phyloP scores from a whole-genome alignment of 2,329 filamentous ascomycete species.

The Stachybotrys chartarum region DNA sequence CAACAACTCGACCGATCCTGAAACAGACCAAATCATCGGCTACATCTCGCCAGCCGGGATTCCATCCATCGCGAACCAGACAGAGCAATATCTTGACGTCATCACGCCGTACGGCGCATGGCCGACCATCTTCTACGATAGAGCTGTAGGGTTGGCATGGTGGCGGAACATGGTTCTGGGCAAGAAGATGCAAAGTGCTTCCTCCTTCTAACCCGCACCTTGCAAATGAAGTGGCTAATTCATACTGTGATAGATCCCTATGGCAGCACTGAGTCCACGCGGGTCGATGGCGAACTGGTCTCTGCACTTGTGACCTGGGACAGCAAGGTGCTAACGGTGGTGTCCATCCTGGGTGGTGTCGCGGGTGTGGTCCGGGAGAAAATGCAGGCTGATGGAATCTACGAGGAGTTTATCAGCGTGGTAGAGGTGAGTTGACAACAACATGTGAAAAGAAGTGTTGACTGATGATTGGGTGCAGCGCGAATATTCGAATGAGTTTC shows the following conservation, averaged over 20 bases:
- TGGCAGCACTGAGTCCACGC: conserved; percentile 32
- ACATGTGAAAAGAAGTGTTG: accelerated
- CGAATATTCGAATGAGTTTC: conserved; percentile 21
- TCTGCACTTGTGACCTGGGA: conserved; percentile 35
- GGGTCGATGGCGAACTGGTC: conserved; percentile 28
- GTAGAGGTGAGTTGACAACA: conserved; percentile 11
- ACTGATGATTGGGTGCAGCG: conserved; percentile 8
- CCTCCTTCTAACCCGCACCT: not conserved
- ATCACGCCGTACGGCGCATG: conserved; percentile 32
- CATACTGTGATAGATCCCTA: conserved; percentile 20
- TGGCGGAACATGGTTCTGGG: conserved; percentile 32
- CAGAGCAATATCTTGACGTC: conserved; percentile 31
- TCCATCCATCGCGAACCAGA: conserved; percentile 30
- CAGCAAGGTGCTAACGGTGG: conserved; percentile 33
- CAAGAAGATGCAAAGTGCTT: conserved; percentile 36
- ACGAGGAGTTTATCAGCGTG: conserved; percentile 25
- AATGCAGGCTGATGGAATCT: conserved; percentile 29
- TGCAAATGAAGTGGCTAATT: not conserved
- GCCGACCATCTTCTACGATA: conserved; percentile 28
- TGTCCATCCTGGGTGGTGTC: conserved; percentile 29
- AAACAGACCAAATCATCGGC: conserved; percentile 25
- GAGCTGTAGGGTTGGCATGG: conserved; percentile 31
- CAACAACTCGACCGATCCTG: conserved; percentile 31
- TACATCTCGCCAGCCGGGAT: conserved; percentile 35
- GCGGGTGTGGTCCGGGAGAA: conserved; percentile 27